phyloP scores from a whole-genome alignment of 345 rosid genomes.

The Eucalyptus polybractea region DNA sequence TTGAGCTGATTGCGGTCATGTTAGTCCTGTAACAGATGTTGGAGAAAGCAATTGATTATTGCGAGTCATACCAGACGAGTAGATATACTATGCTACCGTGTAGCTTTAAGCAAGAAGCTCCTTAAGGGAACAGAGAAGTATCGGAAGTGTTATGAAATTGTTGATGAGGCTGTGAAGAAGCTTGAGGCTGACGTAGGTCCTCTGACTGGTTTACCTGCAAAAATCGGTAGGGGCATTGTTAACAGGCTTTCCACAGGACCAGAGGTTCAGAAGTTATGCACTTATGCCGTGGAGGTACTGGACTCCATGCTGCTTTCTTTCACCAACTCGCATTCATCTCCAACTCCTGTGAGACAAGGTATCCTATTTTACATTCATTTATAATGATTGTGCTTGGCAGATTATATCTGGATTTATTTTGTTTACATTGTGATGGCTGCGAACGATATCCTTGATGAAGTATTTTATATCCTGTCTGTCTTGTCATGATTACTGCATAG shows the following conservation, averaged over 20 bases:
- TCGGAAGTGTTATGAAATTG: constrained; percentile 30
- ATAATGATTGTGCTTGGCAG: background rate
- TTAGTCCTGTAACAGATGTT: constrained; percentile 35
- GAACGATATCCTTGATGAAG: background rate
- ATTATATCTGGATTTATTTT: background rate
- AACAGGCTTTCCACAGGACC: constrained; percentile 77
- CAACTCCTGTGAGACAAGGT: constrained; percentile 22
- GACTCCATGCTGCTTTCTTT: constrained; percentile 40
- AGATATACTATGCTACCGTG: constrained; percentile 79
- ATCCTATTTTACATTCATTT: background rate
- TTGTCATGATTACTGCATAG: background rate
- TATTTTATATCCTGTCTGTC: background rate
- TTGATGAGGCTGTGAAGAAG: constrained; percentile 61
- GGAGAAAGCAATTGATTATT: constrained; percentile 77
- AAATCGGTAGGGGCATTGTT: constrained; percentile 84
- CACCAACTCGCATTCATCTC: background rate
- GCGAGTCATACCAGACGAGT: constrained; percentile 78
- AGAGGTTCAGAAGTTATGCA: constrained; percentile 64
- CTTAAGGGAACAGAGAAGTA: constrained; percentile 47
- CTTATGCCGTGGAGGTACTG: constrained; percentile 47
- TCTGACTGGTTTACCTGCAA: constrained; percentile 65
- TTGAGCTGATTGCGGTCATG: background rate
- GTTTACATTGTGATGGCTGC: background rate
- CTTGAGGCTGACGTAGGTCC: constrained; percentile 88
- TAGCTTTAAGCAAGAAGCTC: constrained; percentile 71